Conservation (phyloP, 2,329 filamentous ascomycete species). For the Cladosporium sp. region DNA sequence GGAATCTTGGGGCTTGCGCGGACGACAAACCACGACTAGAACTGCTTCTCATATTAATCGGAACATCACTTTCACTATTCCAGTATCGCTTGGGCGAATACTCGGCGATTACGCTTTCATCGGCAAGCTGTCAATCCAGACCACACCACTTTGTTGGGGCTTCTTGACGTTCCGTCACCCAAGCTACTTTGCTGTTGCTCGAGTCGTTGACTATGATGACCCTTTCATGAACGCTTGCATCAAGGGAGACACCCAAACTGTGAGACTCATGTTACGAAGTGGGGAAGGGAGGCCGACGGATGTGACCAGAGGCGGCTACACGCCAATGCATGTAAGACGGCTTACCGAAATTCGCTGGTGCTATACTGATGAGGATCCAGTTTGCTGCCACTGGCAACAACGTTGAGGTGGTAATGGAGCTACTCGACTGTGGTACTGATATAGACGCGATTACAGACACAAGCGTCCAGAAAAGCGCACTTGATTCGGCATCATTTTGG, state of each 20-base stretch:
- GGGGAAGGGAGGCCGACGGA: not conserved
- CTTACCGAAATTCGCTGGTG: too few species aligned
- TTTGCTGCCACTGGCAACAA: not conserved
- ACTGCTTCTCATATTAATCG: not conserved
- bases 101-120: not conserved
- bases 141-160: not conserved
- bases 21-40: not conserved
- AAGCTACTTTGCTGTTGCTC: not conserved
- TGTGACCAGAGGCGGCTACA: not conserved
- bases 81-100: not conserved
- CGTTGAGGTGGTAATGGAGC: slow-evolving; percentile 14
- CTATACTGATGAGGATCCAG: not conserved
- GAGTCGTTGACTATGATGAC: not conserved
- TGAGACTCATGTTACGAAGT: not conserved
- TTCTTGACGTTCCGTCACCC: not conserved
- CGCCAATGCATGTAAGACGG: not conserved
- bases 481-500: slow-evolving; percentile 16
- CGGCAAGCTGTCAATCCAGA: not conserved
- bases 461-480: slow-evolving; percentile 18
- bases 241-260: not conserved
- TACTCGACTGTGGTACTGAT: slow-evolving; percentile 16
- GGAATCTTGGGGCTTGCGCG: not conserved
- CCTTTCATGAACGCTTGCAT: not conserved
- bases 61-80: not conserved
- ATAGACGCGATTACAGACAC: slow-evolving; percentile 20